Percentiles rank a stretch among this genome's conserved stretches.
Conservation (phyloP, 768 basidiomycete species). For the Termitomyces sp. region DNA sequence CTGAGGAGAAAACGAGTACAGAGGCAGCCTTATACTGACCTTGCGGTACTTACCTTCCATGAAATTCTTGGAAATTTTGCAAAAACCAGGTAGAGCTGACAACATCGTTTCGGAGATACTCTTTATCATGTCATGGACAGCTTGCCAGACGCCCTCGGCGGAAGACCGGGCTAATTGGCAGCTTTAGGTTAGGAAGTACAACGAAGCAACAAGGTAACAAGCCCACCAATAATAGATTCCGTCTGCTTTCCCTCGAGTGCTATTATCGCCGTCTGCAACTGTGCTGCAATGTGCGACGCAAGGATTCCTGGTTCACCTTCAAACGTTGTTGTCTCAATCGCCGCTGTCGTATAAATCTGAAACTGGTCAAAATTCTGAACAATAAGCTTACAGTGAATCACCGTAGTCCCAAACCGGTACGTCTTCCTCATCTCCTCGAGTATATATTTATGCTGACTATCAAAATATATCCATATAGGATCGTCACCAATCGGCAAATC, state of each 20-base stretch:
- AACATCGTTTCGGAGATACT: slow-evolving; percentile 82
- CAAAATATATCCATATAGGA: slow-evolving; percentile 94
- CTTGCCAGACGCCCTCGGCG: slow-evolving; percentile 78
- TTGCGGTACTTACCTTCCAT: slow-evolving; percentile 92
- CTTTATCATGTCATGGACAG: slow-evolving; percentile 74
- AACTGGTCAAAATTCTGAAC: neutral
- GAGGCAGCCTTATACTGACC: slow-evolving; percentile 32
- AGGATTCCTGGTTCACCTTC: slow-evolving; percentile 33
- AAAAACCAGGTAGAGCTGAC: slow-evolving; percentile 85
- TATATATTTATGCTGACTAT: slow-evolving; percentile 86
- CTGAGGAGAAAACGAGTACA: neutral
- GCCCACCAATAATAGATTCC: slow-evolving; percentile 55
- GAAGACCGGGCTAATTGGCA: slow-evolving; percentile 51
- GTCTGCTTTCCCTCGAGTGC: slow-evolving; percentile 60
- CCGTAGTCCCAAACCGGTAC: slow-evolving; percentile 45
- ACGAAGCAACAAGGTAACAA: neutral
- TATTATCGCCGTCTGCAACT: slow-evolving; percentile 55
- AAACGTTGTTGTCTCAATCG: slow-evolving; percentile 34
- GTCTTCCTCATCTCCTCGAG: slow-evolving; percentile 67
- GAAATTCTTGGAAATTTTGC: slow-evolving; percentile 86
- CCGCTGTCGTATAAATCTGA: slow-evolving; percentile 28
- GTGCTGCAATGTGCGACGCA: slow-evolving; percentile 38
- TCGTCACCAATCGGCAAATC: slow-evolving; percentile 86
- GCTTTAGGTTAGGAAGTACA: neutral
- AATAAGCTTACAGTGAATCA: slow-evolving; percentile 44